A percentile compares a stretch with the other conserved stretches of the same genome.
phyloP scores from a whole-genome alignment of 148 eudicot species.

The Gaultheria prostrata region DNA sequence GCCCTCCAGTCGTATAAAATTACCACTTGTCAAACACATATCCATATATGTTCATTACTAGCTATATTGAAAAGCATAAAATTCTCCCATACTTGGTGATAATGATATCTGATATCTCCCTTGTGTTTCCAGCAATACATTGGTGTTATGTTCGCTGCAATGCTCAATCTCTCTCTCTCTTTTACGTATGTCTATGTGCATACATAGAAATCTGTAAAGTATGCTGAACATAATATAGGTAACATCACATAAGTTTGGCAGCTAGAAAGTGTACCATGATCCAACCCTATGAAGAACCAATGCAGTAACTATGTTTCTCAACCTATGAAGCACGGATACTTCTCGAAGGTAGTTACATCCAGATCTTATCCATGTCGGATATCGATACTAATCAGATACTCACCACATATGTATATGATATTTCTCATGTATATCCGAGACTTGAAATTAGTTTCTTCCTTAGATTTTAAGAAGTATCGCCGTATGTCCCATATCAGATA shows the following conservation, averaged over 20 bases:
- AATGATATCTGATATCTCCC: conserved; percentile 4
- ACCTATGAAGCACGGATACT: not conserved
- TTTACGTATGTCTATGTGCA: not conserved
- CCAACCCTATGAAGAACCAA: not conserved
- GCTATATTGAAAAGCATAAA: not conserved
- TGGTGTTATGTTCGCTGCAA: not conserved
- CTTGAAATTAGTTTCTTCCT: not conserved
- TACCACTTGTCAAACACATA: not conserved
- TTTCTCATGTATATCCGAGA: not conserved
- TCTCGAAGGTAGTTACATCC: not conserved
- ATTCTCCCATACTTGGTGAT: not conserved
- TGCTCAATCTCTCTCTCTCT: not conserved
- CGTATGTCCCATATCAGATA: not conserved
- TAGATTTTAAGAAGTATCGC: not conserved
- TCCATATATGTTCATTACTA: not conserved
- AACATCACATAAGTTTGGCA: not conserved
- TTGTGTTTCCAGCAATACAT: not conserved
- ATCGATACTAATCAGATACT: not conserved
- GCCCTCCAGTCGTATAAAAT: not conserved
- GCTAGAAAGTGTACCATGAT: not conserved
- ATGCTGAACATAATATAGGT: not conserved
- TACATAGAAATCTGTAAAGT: not conserved
- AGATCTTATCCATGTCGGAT: too few species aligned
- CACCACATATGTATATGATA: not conserved
- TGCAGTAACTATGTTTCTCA: not conserved